Evolutionary conservation across 179 eudicot species (phyloP).

Genomic region (Drosera spatulata): DNA sequence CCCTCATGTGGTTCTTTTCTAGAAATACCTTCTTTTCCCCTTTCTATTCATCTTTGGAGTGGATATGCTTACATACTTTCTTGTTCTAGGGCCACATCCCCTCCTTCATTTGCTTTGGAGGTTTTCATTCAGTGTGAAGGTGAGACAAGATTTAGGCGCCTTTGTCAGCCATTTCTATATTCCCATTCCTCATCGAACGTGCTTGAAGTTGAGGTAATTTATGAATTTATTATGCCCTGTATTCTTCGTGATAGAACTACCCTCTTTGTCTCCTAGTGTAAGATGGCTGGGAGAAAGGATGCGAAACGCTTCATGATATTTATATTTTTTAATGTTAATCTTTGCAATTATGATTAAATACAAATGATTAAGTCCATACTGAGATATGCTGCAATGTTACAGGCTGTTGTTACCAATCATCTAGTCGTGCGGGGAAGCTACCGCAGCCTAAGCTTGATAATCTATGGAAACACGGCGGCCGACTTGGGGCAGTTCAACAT

Average conservation of each 20-base stretch:
- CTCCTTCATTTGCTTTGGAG: slow-evolving; percentile 99
- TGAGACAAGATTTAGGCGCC: slow-evolving; percentile 88
- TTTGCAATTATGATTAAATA: not conserved
- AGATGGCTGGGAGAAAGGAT: too few species aligned
- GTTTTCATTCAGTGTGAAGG: slow-evolving; percentile 97
- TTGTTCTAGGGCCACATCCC: slow-evolving; percentile 76
- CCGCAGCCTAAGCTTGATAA: slow-evolving; percentile 90
- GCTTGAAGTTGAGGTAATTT: slow-evolving; percentile 91
- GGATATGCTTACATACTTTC: not conserved
- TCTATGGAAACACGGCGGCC: slow-evolving; percentile 96
- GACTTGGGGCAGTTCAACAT: slow-evolving; percentile 95
- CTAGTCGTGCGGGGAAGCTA: slow-evolving; percentile 95
- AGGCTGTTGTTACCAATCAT: slow-evolving; percentile 96
- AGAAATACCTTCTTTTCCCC: not conserved
- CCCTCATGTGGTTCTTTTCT: not conserved
- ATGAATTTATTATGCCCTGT: not conserved
- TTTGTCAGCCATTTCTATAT: slow-evolving; percentile 89
- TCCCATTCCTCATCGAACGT: slow-evolving; percentile 92
- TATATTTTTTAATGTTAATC: not conserved
- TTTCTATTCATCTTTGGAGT: not conserved
- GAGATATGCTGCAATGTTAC: slow-evolving; percentile 13
- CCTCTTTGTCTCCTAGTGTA: not conserved
- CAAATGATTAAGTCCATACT: not conserved
- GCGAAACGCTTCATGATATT: too few species aligned
- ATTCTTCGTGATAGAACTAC: not conserved